These are phyloP conservation scores for Sarocladiaceae sp. DNA, from an alignment of 2,329 filamentous ascomycete species.

Conservation along the genomic window DNA sequence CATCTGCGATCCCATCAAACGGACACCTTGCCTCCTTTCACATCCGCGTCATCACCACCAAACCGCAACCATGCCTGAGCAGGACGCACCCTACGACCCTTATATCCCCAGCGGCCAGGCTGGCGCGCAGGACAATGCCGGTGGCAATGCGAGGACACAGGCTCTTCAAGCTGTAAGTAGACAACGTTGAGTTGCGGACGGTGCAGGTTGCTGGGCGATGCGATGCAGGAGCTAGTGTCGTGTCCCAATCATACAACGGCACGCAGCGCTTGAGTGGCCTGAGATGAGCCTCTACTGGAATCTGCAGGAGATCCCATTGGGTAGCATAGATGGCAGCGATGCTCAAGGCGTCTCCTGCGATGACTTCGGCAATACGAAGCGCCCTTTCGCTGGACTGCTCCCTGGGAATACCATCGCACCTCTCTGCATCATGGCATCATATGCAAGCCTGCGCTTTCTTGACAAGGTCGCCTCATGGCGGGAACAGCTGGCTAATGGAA, in stretches of 20 bases:
- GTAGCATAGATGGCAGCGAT: too few relatives aligned
- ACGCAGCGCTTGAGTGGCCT: too few relatives aligned
- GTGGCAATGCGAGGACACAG: conserved; percentile 46
- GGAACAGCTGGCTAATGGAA: neutral
- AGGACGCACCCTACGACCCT: conserved; percentile 71
- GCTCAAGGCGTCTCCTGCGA: neutral
- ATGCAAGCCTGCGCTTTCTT: too few relatives aligned
- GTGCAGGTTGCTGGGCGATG: neutral
- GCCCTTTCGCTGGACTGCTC: too few relatives aligned
- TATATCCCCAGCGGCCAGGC: conserved; percentile 72
- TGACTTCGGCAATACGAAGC: too few relatives aligned
- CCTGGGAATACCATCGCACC: too few relatives aligned
- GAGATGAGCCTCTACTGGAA: too few relatives aligned
- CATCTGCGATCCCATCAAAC: neutral
- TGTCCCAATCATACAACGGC: too few relatives aligned
- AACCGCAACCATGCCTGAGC: conserved; percentile 41
- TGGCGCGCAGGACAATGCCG: conserved; percentile 33
- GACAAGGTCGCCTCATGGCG: too few relatives aligned
- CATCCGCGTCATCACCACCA: conserved; percentile 9
- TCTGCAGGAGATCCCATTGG: too few relatives aligned
- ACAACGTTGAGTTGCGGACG: neutral
- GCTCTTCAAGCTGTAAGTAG: conserved; percentile 77
- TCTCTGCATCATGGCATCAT: too few relatives aligned
- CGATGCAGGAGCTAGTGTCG: neutral
- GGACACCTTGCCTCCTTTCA: neutral